Evolutionary conservation across 805 yeast species (phyloP), one percentile per base, ranked within the genome.

Genomic region (Cyberlindnera misumaiensis): DNA sequence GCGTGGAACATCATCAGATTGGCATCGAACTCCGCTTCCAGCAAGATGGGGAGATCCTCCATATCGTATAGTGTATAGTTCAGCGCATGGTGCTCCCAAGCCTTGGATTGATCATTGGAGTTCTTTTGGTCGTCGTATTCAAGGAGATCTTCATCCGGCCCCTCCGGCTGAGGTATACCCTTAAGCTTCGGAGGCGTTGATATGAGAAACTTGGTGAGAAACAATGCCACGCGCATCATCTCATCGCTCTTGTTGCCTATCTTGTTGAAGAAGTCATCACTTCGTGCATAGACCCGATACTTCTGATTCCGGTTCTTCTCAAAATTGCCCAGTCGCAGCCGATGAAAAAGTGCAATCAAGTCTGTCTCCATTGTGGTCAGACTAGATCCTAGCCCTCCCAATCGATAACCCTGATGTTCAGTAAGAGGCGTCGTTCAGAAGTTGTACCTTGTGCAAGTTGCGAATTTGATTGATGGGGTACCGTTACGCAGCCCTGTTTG

Each of bases 21-120:
- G 14, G 40, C 34, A 33, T 49, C 48, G 18, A 49, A 38, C 15
- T 45, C 50, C 1, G 50, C 36, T 15, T 49, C 53, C 11, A 35
- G 28, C 3, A 33, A 32, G 5, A 41, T 35, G 12, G 50, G 47
- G 1, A 49, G 37, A 11, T 42, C 34, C 11, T 43, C 43, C 10
- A 49, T 31, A 1, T 39, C 37, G 15, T 34, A 36, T 4, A 49
- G 18, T 4, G 39, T 28, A 22, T 42, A 48, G 20, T 38, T 34
- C 7, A 34, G 38, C 10, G 34, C 31, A n/a, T 36, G 27, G 33
- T 38, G 14, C 13, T 15, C 35, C 35, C 35, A 33, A 7, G 30
- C 15, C 24, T 26, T 15, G 11, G 20, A 15, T 7, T 13, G 11
- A 16, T 15, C 35, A 25, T 8, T 4, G 29, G 11, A 11, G 5